These are phyloP conservation scores for Chlamydomonas reinhardtii DNA, from an alignment of 163 green algal genomes.

Conservation along the genomic window DNA sequence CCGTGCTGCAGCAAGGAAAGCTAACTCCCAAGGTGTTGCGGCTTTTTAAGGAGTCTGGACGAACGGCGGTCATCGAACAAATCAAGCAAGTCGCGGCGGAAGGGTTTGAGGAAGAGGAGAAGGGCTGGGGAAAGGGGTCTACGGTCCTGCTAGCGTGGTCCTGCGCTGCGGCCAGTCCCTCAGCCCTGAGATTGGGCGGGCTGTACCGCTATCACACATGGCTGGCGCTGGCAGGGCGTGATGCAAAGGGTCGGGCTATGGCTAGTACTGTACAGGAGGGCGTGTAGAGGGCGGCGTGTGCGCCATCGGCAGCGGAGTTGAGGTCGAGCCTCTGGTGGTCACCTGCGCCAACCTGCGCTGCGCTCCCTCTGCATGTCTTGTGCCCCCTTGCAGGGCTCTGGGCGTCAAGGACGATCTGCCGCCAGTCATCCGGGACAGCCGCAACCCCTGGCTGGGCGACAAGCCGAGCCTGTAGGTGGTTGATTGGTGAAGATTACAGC, in stretches of 20 bases:
- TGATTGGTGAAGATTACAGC: too few relatives aligned
- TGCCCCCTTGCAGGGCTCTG: neutral
- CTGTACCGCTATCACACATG: too few relatives aligned
- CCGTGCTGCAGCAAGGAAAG: neutral
- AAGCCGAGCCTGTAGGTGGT: neutral
- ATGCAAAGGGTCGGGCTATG: neutral
- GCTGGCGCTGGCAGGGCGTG: too few relatives aligned
- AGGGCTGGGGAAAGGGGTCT: too few relatives aligned
- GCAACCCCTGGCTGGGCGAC: conserved; percentile 30
- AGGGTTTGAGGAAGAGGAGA: too few relatives aligned
- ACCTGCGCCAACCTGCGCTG: neutral
- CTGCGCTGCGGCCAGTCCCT: too few relatives aligned
- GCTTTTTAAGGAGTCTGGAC: neutral
- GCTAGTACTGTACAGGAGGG: neutral
- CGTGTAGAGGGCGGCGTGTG: too few relatives aligned
- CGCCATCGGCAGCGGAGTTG: too few relatives aligned
- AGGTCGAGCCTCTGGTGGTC: too few relatives aligned
- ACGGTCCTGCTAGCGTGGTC: too few relatives aligned
- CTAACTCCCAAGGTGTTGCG: neutral
- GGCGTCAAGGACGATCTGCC: conserved; percentile 15
- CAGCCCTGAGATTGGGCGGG: too few relatives aligned
- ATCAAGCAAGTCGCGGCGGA: neutral
- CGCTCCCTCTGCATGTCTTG: too few relatives aligned
- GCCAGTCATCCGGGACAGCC: conserved; percentile 17
- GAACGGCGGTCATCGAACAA: neutral